phyloP scores from a whole-genome alignment of 805 yeast genomes.

The Monosporozyma siamensis region DNA sequence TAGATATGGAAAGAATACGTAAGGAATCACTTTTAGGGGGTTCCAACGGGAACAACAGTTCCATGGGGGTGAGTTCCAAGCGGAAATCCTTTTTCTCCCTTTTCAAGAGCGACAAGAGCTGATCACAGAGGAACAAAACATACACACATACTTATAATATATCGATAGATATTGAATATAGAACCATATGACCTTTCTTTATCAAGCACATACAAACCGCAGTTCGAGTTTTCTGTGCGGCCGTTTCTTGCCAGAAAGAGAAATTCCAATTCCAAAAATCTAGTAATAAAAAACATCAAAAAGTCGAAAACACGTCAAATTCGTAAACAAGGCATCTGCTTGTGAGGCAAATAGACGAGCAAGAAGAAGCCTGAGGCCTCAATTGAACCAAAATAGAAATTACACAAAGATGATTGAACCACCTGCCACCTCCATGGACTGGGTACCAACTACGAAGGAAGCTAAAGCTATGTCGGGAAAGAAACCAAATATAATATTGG shows the following conservation, averaged over 20 bases:
- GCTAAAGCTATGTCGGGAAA: slow-evolving; percentile 9
- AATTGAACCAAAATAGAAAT: neutral
- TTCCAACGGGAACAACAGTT: neutral
- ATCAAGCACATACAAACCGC: too few species aligned
- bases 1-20: slow-evolving; percentile 23
- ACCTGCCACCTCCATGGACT: slow-evolving; percentile 1
- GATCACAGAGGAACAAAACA: neutral
- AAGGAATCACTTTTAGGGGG: slow-evolving; percentile 2
- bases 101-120: slow-evolving; percentile 15
- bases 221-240: too few species aligned
- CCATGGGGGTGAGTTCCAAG: slow-evolving; percentile 4
- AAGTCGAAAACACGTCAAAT: neutral
- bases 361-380: neutral
- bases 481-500: slow-evolving; percentile 10
- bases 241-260: too few species aligned
- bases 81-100: slow-evolving; percentile 24
- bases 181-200: too few species aligned
- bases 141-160: neutral
- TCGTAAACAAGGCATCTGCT: too few species aligned
- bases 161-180: too few species aligned
- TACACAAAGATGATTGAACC: neutral
- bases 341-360: too few species aligned
- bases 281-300: too few species aligned
- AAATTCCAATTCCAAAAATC: too few species aligned
- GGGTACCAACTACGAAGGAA: slow-evolving; percentile 11